Evolutionary conservation across 768 basidiomycete species (phyloP), one percentile per base, ranked within the genome.

Genomic region (Tylopilus balloui): DNA sequence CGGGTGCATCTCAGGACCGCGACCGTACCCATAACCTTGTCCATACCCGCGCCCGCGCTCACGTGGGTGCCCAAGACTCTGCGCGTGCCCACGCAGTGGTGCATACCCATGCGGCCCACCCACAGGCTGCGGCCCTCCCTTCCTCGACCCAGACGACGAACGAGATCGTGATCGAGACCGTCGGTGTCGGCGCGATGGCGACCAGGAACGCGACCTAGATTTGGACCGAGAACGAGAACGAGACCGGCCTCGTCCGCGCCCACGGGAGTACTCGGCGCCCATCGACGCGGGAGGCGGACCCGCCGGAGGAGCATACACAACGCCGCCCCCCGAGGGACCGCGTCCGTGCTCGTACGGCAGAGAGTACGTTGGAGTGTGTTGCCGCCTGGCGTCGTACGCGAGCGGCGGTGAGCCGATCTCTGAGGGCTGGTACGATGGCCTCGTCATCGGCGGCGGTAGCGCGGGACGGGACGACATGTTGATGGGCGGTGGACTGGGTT

Each of bases 381-480:
- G 24, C 24, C 8, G 4, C 24, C 24, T 4, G 8, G 24, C 24
- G 28, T 12, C 28, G 9, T 28, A 12, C 1, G 35, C 15, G 35
- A 34, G 35, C 20, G 35, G 19, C 19, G 35, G 19, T 9, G 35
- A 20, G n/a, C n/a, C n/a, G n/a, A n/a, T n/a, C n/a, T n/a, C 19
- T 19, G 35, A 10, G 35, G 19, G 31, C 31, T 20, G 15, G 13
- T 34, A 31, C 4, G 52, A 15, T 6, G 52, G 21, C 40, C 7
- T 35, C 7, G 42, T 36, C 35, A 5, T 36, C 10, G 35, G 3
- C 40, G 51, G 37, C 8, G 50, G 44, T 4, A 31, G 38, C 0
- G 24, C 14, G 6, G 64, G 65, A 19, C 38, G 54, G 0, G 60
- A 50, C 4, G 50, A 45, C 40, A 42, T 28, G 17, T 55, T 47